Base-by-base conservation (phyloP, 768 basidiomycete genomes). In the Termitomyces sp. region DNA sequence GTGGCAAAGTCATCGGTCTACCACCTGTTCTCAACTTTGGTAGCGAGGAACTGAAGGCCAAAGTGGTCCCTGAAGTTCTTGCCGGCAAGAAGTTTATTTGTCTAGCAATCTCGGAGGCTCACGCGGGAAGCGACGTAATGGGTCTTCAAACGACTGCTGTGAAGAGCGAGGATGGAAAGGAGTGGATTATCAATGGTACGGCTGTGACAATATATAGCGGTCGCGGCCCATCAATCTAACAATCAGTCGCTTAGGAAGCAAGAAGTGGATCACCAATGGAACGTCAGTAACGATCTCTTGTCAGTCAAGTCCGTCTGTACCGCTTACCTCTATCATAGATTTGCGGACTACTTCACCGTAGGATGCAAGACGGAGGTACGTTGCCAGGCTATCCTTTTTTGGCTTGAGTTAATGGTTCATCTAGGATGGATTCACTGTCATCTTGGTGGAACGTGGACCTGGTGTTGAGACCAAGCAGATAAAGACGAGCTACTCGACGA, bases 11-110 rank as follows among this genome's bases (percentile, higher is more conserved):
- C 64, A 94, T 94, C 55, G 91, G 91, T 43, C 77, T 94, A 7
- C 91, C 92, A 3, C 92, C 93, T 0, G 84, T 94, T n/a, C 77
- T 94, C 55, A 94, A 96, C 75, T 96, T 93, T 62, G 94, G 85
- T 10, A 80, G 80, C 41, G 80, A 83, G 14, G 83, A 84, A 63
- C 69, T 83, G 49, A 81, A 78, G 63, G 76, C 78, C 28, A 78
- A 75, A 64, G 70, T 87, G 41, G 72, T 89, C 11, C 84, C 85
- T 1, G 87, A 89, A 44, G 81, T 91, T 3, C 75, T 92, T 54
- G 69, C 75, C 37, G 89, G 87, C 40, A 87, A 86, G 72, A 92
- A 91, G 74, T 88, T 87, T 67, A 91, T 97, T 58, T 88, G 83
- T 56, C 72, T 96, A 33, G 94, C 93, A 43, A 91, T 96, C 60